phyloP scores from a whole-genome alignment of 73 alveolate genomes.

The Effrenium voratum region DNA sequence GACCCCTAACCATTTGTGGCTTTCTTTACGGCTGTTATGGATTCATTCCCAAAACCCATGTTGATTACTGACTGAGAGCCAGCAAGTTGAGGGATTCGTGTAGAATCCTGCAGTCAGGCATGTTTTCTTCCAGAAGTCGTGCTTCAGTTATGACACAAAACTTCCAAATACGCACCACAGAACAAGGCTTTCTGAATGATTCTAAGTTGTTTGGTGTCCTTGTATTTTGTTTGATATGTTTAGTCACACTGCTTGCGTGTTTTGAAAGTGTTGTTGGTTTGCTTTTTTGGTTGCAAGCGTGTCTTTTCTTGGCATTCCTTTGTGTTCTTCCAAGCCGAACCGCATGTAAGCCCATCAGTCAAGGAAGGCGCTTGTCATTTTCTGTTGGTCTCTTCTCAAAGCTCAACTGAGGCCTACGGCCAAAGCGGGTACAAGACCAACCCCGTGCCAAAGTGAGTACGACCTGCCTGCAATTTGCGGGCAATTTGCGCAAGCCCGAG shows the following conservation, averaged over 20 bases:
- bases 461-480: no score
- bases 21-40: no score
- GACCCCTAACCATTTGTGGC: no score
- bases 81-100: background rate
- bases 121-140: background rate
- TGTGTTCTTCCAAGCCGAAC: background rate
- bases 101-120: background rate
- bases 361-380: no score
- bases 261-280: background rate
- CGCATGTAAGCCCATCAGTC: no score
- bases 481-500: background rate
- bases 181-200: background rate
- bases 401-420: slow-evolving; percentile 47
- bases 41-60: no score
- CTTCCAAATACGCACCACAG: background rate
- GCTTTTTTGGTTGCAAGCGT: background rate
- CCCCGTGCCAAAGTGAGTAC: slow-evolving; percentile 79
- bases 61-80: background rate
- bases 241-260: background rate
- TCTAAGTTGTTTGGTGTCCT: no score
- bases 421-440: slow-evolving; percentile 85
- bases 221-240: background rate
- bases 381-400: background rate
- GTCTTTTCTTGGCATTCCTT: background rate
- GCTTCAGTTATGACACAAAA: background rate